Evolutionary conservation across 2,329 filamentous ascomycete genomes (phyloP).

Genomic region (Lizonia empirigonia): DNA sequence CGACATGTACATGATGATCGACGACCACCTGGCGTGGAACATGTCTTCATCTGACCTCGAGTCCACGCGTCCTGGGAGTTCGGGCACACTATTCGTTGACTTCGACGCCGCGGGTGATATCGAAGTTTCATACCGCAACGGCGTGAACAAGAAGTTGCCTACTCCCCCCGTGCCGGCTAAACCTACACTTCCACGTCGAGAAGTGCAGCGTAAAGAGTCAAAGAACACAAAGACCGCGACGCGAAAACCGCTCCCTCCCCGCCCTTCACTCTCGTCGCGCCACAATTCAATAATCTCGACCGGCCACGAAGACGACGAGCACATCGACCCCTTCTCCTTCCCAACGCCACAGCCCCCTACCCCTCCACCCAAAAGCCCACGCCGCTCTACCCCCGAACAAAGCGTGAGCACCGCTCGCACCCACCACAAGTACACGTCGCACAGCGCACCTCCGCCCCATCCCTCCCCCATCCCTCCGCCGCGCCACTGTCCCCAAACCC

Average conservation of each 20-base stretch:
- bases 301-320: not conserved
- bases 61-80: not conserved
- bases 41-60: not conserved
- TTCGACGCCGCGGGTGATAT: slow-evolving; percentile 16
- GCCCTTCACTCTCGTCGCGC: not conserved
- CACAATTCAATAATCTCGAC: slow-evolving; percentile 8
- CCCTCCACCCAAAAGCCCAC: too few species aligned
- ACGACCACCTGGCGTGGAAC: slow-evolving; percentile 26
- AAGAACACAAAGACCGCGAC: not conserved
- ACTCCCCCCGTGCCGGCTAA: slow-evolving; percentile 6
- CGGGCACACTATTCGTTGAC: slow-evolving; percentile 33
- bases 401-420: too few species aligned
- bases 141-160: slow-evolving; percentile 13
- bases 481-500: too few species aligned
- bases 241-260: not conserved
- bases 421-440: slow-evolving; percentile 6
- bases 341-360: not conserved
- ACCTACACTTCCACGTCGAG: not conserved
- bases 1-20: slow-evolving; percentile 25
- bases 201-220: not conserved
- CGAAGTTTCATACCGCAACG: slow-evolving; percentile 10
- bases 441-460: not conserved
- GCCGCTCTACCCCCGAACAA: not conserved
- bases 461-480: too few species aligned
- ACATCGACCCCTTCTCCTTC: not conserved